Evolutionary conservation across 2,329 filamentous ascomycete species (phyloP).

Genomic region (Exophiala spinifera): DNA sequence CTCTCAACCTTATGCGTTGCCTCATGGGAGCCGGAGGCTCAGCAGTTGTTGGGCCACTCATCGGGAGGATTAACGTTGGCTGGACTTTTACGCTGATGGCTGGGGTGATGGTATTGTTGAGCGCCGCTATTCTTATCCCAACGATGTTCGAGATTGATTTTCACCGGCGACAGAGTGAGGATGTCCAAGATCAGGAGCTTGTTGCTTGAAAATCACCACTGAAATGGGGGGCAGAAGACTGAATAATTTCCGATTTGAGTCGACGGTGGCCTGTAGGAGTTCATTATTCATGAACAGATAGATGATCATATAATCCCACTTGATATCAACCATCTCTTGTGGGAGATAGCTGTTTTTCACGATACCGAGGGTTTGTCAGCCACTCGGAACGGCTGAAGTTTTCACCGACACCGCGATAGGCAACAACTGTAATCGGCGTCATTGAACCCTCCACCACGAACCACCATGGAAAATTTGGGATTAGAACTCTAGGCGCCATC

Average conservation of each 20-base stretch:
- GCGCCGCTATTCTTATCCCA: slow-evolving; percentile 2
- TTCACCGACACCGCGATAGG: not conserved
- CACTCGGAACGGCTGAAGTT: not conserved
- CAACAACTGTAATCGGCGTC: not conserved
- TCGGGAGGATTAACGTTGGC: slow-evolving; percentile 46
- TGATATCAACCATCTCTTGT: too few relatives aligned
- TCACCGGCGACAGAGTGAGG: not conserved
- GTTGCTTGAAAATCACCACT: too few relatives aligned
- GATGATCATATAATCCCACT: too few relatives aligned
- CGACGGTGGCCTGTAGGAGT: too few relatives aligned
- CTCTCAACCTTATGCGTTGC: slow-evolving; percentile 52
- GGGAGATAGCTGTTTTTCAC: too few relatives aligned
- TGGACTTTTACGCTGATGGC: slow-evolving; percentile 31
- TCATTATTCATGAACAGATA: too few relatives aligned
- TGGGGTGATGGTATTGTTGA: slow-evolving; percentile 2
- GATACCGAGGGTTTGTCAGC: not conserved
- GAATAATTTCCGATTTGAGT: too few relatives aligned
- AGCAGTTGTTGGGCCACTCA: slow-evolving; percentile 49
- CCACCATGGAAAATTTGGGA: too few relatives aligned
- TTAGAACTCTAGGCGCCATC: too few relatives aligned
- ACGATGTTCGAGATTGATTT: not conserved
- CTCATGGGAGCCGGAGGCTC: slow-evolving; percentile 52
- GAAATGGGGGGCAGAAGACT: too few relatives aligned
- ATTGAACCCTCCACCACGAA: too few relatives aligned
- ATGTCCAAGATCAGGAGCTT: not conserved